phyloP scores from a whole-genome alignment of 352 stramenopile genomes.

The Phytophthora ramorum region DNA sequence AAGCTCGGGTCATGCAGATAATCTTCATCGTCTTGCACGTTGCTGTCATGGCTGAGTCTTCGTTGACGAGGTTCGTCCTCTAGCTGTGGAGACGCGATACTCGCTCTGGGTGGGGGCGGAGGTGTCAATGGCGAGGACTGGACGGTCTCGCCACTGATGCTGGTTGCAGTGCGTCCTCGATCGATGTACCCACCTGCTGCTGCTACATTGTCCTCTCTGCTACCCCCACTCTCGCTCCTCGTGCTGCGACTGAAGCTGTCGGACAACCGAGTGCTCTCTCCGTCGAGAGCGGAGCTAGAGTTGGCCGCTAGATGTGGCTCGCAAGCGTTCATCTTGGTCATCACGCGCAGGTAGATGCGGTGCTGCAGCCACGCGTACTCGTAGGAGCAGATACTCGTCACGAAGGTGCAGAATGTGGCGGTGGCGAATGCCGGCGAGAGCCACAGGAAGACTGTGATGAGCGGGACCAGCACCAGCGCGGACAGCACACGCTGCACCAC shows the following conservation, averaged over 20 bases:
- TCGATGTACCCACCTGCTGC: slow-evolving; percentile 1
- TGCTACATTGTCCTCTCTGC: slow-evolving; percentile 10
- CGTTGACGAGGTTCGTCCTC: slow-evolving; percentile 10
- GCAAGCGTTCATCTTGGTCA: slow-evolving; percentile 39
- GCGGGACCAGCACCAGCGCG: slow-evolving; percentile 58
- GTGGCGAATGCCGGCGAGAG: slow-evolving; percentile 68
- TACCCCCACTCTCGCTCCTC: slow-evolving; percentile 38
- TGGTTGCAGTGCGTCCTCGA: slow-evolving; percentile 32
- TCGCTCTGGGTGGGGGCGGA: slow-evolving; percentile 10
- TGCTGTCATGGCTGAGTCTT: slow-evolving; percentile 19
- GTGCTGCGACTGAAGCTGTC: slow-evolving; percentile 42
- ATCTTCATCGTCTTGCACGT: slow-evolving; percentile 23
- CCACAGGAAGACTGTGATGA: slow-evolving; percentile 75
- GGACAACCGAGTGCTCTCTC: slow-evolving; percentile 21
- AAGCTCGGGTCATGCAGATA: slow-evolving; percentile 34
- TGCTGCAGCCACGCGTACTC: slow-evolving; percentile 78
- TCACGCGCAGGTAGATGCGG: slow-evolving; percentile 64
- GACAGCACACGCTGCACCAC: slow-evolving; percentile 69
- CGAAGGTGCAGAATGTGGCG: slow-evolving; percentile 69
- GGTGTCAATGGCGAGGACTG: slow-evolving; percentile 29
- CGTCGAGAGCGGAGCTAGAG: slow-evolving; percentile 17
- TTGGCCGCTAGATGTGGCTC: slow-evolving; percentile 27
- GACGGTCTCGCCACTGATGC: slow-evolving; percentile 32
- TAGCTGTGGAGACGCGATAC: slow-evolving; percentile 10
- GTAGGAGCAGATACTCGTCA: slow-evolving; percentile 70